These are phyloP conservation scores for Tricholoma matsutake DNA, from an alignment of 768 basidiomycete genomes.

Conservation along the genomic window DNA sequence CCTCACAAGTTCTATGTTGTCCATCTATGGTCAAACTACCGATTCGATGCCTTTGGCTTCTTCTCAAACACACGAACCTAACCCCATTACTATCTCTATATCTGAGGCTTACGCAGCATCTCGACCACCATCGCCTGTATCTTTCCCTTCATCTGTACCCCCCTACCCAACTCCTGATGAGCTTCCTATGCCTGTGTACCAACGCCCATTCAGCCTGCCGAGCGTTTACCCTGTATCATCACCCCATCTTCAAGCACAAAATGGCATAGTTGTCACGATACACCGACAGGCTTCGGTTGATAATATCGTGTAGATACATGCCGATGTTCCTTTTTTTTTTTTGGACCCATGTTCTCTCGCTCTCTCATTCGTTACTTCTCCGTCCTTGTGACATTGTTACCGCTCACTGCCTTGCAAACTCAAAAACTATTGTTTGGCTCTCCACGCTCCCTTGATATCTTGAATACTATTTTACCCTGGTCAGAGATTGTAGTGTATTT, in stretches of 20 bases:
- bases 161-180: not conserved
- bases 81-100: not conserved
- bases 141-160: conserved; percentile 4
- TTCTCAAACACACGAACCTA: not conserved
- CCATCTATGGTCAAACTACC: conserved; percentile 1
- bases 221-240: conserved; percentile 9
- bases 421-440: not conserved
- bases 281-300: conserved; percentile 23
- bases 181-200: conserved; percentile 6
- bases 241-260: conserved; percentile 2
- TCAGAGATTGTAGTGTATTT: not conserved
- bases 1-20: conserved; percentile 1
- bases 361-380: not conserved
- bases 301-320: conserved; percentile 9
- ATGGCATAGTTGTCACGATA: conserved; percentile 16
- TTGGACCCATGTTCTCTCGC: not conserved
- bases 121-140: not conserved
- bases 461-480: not conserved
- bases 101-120: not conserved
- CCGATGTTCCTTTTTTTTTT: not conserved
- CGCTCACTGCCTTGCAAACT: not conserved
- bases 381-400: not conserved
- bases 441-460: not conserved
- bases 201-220: conserved; percentile 13
- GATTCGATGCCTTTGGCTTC: not conserved